Base-by-base conservation (phyloP, 768 basidiomycete species). In the Suillus decipiens region DNA sequence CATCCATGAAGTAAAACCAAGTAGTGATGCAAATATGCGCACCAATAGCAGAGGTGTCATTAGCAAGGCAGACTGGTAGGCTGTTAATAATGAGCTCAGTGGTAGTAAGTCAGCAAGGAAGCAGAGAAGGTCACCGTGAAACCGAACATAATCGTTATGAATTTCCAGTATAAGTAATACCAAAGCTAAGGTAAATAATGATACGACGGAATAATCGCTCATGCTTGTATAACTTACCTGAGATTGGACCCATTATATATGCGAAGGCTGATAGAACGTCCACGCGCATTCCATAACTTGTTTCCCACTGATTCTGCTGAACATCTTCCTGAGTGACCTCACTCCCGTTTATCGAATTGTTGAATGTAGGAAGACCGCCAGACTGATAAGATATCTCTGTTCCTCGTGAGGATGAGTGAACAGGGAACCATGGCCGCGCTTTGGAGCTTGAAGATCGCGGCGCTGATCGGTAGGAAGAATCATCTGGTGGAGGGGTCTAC, bases 51-150 rank as follows among this genome's bases (percentile, higher is more conserved):
- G 73, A 7, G 90, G 90, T 0, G 85, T 85, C 5, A 86, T 85
- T 48, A 90, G 73, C 14, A 93, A 79, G 5, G 89, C 90, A 12
- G 90, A 90, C 75, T 92, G 91, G 70, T 92, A 92, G 36, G 89
- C 92, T 93, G 70, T 24, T 64, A 37, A 54, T 22, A 42, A 61
- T 60, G 57, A 65, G n/a, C 55, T 60, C 53, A 59, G 61, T 60
- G 45, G 36, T 3, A 59, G 9, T 9, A 39, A 55, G 67, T 56
- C 61, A 8, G 51, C 36, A 51, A 59, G 48, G 33, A n/a, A 8
- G 42, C 60, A 41, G 17, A 5, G 33, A 58, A 56, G 70, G 83
- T 69, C 59, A 89, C 90, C 88, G 71, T 91, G 90, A 72, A 92
- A 92, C 60, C 91, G 86, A 63, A 92, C 85, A 65, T 85, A 89